These are phyloP conservation scores for Biancaea sappan DNA, from an alignment of 306 rosid species.

Conservation along the genomic window DNA sequence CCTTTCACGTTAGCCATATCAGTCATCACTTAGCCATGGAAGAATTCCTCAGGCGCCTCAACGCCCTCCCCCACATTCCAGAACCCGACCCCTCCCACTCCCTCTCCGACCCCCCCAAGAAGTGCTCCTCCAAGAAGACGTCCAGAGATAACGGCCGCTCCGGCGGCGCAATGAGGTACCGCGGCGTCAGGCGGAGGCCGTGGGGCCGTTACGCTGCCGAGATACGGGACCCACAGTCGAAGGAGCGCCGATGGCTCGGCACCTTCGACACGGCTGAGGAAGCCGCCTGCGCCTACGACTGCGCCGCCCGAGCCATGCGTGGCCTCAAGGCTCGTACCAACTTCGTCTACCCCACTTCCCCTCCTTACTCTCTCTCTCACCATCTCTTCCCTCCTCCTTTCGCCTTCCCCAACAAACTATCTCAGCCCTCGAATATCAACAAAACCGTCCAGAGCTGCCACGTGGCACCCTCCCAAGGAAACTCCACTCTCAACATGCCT, in stretches of 20 bases:
- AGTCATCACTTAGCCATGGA: slow-evolving; percentile 50
- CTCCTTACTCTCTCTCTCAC: slow-evolving; percentile 28
- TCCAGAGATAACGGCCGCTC: slow-evolving; percentile 35
- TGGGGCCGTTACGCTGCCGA: slow-evolving; percentile 99
- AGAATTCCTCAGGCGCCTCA: slow-evolving; percentile 61
- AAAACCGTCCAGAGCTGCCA: slow-evolving; percentile 17
- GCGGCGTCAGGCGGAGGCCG: slow-evolving; percentile 94
- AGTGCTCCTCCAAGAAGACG: slow-evolving; percentile 34
- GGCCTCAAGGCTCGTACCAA: slow-evolving; percentile 90
- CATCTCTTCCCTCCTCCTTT: slow-evolving; percentile 42
- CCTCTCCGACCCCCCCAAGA: slow-evolving; percentile 21
- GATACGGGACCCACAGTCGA: slow-evolving; percentile 87
- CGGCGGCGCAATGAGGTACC: slow-evolving; percentile 54
- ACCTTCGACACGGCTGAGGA: slow-evolving; percentile 98
- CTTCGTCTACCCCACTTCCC: slow-evolving; percentile 61
- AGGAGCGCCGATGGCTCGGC: slow-evolving; percentile 95
- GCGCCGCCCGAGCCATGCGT: slow-evolving; percentile 94
- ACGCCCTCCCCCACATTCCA: slow-evolving; percentile 36
- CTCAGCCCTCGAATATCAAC: slow-evolving; percentile 24
- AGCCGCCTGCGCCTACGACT: slow-evolving; percentile 95
- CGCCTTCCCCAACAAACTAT: slow-evolving; percentile 41
- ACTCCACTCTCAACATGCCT: slow-evolving; percentile 53
- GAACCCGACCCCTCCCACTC: slow-evolving; percentile 17
- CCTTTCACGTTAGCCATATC: not conserved
- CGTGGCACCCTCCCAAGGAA: slow-evolving; percentile 21